Percentiles rank a stretch among this genome's conserved stretches.
phyloP scores from a whole-genome alignment of 306 rosid genomes.

The Bauhinia variegata region DNA sequence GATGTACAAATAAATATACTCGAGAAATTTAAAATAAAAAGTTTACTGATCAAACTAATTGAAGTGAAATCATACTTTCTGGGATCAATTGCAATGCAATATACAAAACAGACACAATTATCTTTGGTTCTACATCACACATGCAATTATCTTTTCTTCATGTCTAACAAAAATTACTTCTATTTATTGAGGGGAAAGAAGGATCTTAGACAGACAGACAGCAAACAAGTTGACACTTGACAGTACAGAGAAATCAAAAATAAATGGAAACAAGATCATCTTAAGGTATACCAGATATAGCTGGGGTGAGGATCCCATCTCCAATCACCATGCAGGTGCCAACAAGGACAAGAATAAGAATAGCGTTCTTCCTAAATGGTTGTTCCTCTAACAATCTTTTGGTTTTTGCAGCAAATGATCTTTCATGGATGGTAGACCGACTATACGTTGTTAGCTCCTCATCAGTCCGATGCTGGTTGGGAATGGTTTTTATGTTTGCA shows the following conservation, averaged over 20 bases:
- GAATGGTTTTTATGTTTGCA: slow-evolving; percentile 88
- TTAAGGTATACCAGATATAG: slow-evolving; percentile 76
- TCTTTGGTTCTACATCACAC: too few relatives aligned
- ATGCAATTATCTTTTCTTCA: too few relatives aligned
- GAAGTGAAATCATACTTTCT: not conserved
- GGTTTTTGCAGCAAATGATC: slow-evolving; percentile 81
- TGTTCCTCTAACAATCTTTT: slow-evolving; percentile 82
- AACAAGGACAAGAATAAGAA: slow-evolving; percentile 90
- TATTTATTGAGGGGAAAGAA: too few relatives aligned
- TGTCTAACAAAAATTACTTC: too few relatives aligned
- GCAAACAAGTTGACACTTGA: slow-evolving; percentile 23
- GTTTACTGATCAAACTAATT: not conserved
- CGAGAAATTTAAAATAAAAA: slow-evolving; percentile 7
- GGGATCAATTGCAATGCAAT: too few relatives aligned
- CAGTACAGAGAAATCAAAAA: slow-evolving; percentile 3
- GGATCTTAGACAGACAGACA: not conserved
- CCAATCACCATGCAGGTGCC: slow-evolving; percentile 99
- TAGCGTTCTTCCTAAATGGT: slow-evolving; percentile 60
- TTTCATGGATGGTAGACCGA: slow-evolving; percentile 82
- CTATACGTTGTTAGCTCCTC: slow-evolving; percentile 94
- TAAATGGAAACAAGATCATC: slow-evolving; percentile 22
- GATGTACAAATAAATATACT: not conserved
- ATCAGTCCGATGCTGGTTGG: slow-evolving; percentile 94
- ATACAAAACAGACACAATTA: not conserved
- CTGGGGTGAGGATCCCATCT: slow-evolving; percentile 98